A percentile compares a stretch with the other conserved stretches of the same genome.
These are phyloP conservation scores for Paraconiothyrium brasiliense DNA, from an alignment of 2,329 filamentous ascomycete species.

Conservation along the genomic window DNA sequence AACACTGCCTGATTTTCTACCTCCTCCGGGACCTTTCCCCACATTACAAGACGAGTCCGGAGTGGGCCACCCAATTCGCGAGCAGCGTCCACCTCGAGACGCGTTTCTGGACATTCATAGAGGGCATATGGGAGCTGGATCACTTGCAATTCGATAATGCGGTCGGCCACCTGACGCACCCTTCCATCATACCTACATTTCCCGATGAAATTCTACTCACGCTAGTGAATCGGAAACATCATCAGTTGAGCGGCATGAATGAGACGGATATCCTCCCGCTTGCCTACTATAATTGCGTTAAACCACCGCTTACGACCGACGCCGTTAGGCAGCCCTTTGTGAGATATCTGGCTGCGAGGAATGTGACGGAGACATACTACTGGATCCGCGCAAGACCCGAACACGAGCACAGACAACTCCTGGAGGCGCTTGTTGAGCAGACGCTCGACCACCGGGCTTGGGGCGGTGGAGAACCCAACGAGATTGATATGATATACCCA, in stretches of 20 bases:
- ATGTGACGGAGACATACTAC: constrained; percentile 75
- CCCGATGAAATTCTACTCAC: constrained; percentile 80
- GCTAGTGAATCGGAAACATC: constrained; percentile 63
- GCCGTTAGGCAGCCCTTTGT: constrained; percentile 74
- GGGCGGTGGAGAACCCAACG: constrained; percentile 14
- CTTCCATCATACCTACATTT: constrained; percentile 81
- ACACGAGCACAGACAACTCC: constrained; percentile 68
- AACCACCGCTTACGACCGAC: constrained; percentile 73
- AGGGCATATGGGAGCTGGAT: constrained; percentile 84
- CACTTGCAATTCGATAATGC: constrained; percentile 71
- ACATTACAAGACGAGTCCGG: constrained; percentile 56
- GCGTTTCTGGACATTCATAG: constrained; percentile 82
- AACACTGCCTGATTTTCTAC: constrained; percentile 85
- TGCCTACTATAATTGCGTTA: constrained; percentile 80
- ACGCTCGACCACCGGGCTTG: constrained; percentile 34
- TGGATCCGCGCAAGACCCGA: constrained; percentile 74
- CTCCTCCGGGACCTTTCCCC: constrained; percentile 77
- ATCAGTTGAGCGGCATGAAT: constrained; percentile 26
- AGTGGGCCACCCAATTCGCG: constrained; percentile 68
- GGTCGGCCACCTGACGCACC: constrained; percentile 79
- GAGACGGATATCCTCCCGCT: constrained; percentile 64
- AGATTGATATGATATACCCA: constrained; percentile 27
- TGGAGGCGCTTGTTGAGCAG: constrained; percentile 69
- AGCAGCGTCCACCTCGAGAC: constrained; percentile 71
- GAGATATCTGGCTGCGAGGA: constrained; percentile 71